phyloP scores from a whole-genome alignment of 306 rosid species.

The Neltuma alba region DNA sequence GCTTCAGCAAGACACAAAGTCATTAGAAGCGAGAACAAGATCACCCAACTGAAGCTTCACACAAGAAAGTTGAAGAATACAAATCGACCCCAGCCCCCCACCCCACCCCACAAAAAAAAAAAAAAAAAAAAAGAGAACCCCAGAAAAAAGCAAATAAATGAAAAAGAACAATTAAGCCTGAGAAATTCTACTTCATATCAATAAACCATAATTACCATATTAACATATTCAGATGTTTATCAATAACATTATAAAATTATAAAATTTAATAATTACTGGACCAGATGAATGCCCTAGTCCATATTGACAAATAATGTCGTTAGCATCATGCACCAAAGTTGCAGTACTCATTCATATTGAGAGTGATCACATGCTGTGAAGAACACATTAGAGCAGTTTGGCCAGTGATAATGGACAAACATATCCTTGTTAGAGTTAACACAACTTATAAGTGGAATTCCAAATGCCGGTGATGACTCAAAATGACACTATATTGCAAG shows the following conservation, averaged over 20 bases:
- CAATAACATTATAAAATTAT: neutral
- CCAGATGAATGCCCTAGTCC: constrained; percentile 12
- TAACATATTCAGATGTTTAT: neutral
- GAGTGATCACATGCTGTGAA: neutral
- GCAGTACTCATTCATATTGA: neutral
- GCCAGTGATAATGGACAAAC: neutral
- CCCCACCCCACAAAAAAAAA: too few species aligned
- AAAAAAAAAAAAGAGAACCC: neutral
- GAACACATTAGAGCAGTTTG: neutral
- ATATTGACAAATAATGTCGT: neutral
- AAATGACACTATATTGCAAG: neutral
- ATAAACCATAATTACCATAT: neutral
- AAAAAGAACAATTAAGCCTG: neutral
- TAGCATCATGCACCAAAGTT: neutral
- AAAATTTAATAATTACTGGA: neutral
- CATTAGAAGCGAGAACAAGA: neutral
- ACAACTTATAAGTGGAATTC: neutral
- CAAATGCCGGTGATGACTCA: neutral
- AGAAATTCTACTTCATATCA: neutral
- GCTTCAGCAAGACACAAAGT: neutral
- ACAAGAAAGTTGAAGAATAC: neutral
- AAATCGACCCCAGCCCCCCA: too few species aligned
- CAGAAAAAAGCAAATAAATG: neutral
- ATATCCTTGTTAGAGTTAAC: neutral
- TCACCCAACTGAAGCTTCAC: too few species aligned